Evolutionary conservation across 1,139 yeast genomes (phyloP), one percentile per base, ranked within the genome.

Genomic region (Sugiyamaella novakii): DNA sequence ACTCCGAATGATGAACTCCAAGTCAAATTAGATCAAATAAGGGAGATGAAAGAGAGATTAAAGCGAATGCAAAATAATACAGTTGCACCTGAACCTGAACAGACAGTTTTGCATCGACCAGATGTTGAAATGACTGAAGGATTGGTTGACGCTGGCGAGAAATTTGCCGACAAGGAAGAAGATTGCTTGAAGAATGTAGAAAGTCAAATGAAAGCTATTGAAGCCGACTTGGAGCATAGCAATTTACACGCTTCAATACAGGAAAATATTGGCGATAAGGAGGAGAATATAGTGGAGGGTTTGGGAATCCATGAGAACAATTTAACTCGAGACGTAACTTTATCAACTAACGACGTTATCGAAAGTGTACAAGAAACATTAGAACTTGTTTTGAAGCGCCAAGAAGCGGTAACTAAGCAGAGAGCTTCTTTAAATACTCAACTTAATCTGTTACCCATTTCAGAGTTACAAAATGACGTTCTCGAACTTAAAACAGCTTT

Each of bases 1-100:
- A 43, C 42, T 22, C 43, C 47, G 6, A 31, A 35, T 11, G 10
- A 10, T 18, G 43, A 31, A 19, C 40, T 53, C 1, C 43, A 45
- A 30, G 49, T 28, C 21, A 49, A 49, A 39, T 24, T 49, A 24
- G 48, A 52, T 27, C 54, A 57, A 42, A 51, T 53, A 15, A 30
- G 34, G 27, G 47, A 48, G 11, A 52, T 54, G 34, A 30, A 40
- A 12, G 54, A 43, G 12, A 29, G 38, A 35, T 22, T 55, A n/a
- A 49, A 37, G 29, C 42, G 44, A 34, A 40, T 47, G 22, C 51
- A 54, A 38, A 43, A 29, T 18, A 41, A n/a, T n/a, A n/a, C n/a
- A n/a, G n/a, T n/a, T n/a, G n/a, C n/a, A n/a, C n/a, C n/a, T n/a
- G n/a, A n/a, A n/a, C n/a, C n/a, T 21, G 17, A n/a, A 3, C 24